Evolutionary conservation across 768 basidiomycete species (phyloP).

Genomic region (Tricholoma terreum): DNA sequence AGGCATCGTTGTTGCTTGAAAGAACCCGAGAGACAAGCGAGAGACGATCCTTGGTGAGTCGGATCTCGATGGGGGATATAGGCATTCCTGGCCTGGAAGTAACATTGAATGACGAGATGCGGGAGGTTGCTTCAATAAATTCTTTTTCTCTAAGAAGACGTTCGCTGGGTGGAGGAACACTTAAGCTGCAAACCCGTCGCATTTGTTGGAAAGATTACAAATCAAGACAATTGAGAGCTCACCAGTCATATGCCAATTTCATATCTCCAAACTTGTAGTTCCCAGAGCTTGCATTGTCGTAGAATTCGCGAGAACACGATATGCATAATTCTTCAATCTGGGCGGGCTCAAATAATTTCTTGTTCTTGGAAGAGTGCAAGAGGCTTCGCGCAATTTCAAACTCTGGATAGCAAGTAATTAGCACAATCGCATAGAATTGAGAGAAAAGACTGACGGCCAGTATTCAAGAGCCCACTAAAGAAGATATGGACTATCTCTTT

Average conservation of each 20-base stretch:
- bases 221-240: constrained; percentile 4
- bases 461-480: constrained; percentile 80
- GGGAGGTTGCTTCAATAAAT: constrained; percentile 97
- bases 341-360: constrained; percentile 45
- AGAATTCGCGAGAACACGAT: constrained; percentile 80
- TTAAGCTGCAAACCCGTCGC: constrained; percentile 49
- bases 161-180: constrained; percentile 66
- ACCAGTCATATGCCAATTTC: constrained; percentile 98
- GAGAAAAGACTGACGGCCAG: constrained; percentile 68
- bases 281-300: constrained; percentile 90
- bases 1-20: constrained; percentile 80
- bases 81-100: constrained; percentile 69
- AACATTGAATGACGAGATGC: constrained; percentile 90
- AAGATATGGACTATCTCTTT: constrained; percentile 82
- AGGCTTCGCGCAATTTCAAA: constrained; percentile 67
- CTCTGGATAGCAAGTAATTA: constrained; percentile 35
- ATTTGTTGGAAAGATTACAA: background rate
- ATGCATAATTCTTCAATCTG: constrained; percentile 78
- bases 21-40: constrained; percentile 85
- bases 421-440: constrained; percentile 6
- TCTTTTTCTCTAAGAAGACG: constrained; percentile 69
- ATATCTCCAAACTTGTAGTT: constrained; percentile 94
- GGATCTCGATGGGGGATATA: constrained; percentile 90
- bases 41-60: constrained; percentile 85
- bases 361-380: constrained; percentile 44